Conservation (phyloP, 768 basidiomycete species). For the Jaapia argillacea region DNA sequence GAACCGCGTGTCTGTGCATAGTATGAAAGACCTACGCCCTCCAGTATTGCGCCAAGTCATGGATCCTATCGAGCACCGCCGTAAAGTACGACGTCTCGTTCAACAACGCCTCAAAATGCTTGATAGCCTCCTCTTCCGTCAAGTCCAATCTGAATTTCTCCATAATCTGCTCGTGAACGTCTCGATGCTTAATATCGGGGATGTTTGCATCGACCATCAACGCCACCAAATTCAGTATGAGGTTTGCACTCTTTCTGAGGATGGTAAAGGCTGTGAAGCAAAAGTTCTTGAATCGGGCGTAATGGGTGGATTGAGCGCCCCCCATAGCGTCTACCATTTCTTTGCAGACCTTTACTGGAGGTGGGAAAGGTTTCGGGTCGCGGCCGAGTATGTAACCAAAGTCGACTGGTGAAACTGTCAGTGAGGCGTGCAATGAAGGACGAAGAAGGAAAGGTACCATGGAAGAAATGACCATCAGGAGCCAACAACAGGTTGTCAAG, state of each 20-base stretch:
- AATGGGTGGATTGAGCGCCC: conserved; percentile 92
- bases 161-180: conserved; percentile 83
- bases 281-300: conserved; percentile 90
- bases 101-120: conserved; percentile 87
- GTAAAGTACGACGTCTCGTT: conserved; percentile 95
- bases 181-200: conserved; percentile 90
- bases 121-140: conserved; percentile 94
- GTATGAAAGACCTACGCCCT: conserved; percentile 37
- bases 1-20: not conserved
- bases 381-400: conserved; percentile 98
- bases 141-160: conserved; percentile 95
- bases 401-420: conserved; percentile 53
- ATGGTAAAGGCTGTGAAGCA: conserved; percentile 98
- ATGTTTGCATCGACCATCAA: conserved; percentile 98
- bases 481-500: conserved; percentile 89
- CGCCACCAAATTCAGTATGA: conserved; percentile 91
- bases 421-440: not conserved
- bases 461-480: conserved; percentile 98
- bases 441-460: conserved; percentile 41
- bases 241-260: conserved; percentile 92
- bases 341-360: conserved; percentile 96
- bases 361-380: conserved; percentile 96
- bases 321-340: conserved; percentile 99
- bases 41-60: conserved; percentile 87
- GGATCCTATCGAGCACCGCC: conserved; percentile 88